These are phyloP conservation scores for Neurospora sp. DNA, from an alignment of 2,329 filamentous ascomycete species.

Conservation along the genomic window DNA sequence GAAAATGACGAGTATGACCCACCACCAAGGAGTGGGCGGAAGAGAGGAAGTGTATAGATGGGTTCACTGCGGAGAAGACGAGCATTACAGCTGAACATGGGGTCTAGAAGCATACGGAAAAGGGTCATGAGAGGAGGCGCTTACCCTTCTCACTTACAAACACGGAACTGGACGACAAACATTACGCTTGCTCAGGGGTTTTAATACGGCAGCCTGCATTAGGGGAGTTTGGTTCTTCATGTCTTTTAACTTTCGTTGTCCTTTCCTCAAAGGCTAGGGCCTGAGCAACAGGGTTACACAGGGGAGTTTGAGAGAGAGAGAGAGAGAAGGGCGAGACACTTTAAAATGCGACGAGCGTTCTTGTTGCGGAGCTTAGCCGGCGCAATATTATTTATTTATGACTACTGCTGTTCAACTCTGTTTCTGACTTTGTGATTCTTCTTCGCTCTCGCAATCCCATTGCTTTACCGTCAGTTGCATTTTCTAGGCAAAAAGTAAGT, in stretches of 20 bases:
- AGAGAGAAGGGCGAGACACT: neutral
- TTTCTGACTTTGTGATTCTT: neutral
- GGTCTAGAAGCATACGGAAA: neutral
- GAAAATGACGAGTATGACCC: conserved; percentile 26
- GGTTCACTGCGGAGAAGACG: neutral
- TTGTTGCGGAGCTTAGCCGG: neutral
- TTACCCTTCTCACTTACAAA: neutral
- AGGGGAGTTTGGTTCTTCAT: neutral
- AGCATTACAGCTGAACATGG: neutral
- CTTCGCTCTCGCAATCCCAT: neutral
- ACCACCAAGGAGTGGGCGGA: conserved; percentile 11
- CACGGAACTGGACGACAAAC: neutral
- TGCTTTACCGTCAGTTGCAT: neutral
- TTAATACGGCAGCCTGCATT: neutral
- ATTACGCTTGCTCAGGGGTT: neutral
- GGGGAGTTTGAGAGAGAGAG: neutral
- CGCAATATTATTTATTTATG: neutral
- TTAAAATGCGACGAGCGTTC: neutral
- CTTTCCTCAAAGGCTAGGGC: neutral
- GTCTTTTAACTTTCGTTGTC: neutral
- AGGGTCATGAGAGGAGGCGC: neutral
- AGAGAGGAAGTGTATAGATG: conserved; percentile 14
- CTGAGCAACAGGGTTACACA: neutral
- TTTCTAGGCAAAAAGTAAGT: neutral
- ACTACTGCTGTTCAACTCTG: neutral